Conservation (phyloP, 2,329 filamentous ascomycete species). For the Epichloe amarillans region DNA sequence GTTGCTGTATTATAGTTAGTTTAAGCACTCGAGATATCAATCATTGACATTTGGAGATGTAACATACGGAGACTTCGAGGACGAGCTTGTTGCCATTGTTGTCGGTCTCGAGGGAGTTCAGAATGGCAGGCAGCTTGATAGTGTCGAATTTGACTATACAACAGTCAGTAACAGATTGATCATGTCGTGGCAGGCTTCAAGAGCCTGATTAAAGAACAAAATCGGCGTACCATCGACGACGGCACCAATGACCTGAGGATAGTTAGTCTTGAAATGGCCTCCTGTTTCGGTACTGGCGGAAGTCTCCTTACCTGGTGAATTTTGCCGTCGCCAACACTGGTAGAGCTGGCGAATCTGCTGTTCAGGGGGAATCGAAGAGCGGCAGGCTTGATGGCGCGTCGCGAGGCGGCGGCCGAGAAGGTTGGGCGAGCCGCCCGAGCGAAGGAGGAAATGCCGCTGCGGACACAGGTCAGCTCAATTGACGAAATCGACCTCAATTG, state of each 20-base stretch:
- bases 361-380: slow-evolving; percentile 40
- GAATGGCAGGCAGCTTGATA: slow-evolving; percentile 87
- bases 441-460: slow-evolving; percentile 54
- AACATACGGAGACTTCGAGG: slow-evolving; percentile 84
- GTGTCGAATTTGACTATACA: slow-evolving; percentile 85
- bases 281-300: background rate
- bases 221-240: slow-evolving; percentile 82
- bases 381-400: slow-evolving; percentile 45
- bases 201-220: background rate
- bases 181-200: background rate
- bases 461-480: slow-evolving; percentile 31
- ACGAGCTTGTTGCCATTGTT: slow-evolving; percentile 92
- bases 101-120: slow-evolving; percentile 85
- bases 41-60: background rate
- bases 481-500: slow-evolving; percentile 40
- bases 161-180: slow-evolving; percentile 12
- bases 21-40: slow-evolving; percentile 1
- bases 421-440: slow-evolving; percentile 49
- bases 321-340: slow-evolving; percentile 48
- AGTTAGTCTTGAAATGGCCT: slow-evolving; percentile 17
- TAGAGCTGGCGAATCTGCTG: slow-evolving; percentile 46
- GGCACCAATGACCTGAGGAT: slow-evolving; percentile 86
- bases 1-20: slow-evolving; percentile 59
- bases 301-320: slow-evolving; percentile 49
- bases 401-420: slow-evolving; percentile 42